Conservation (phyloP, 331 rosid species). For the Erythrophleum ivorense region DNA sequence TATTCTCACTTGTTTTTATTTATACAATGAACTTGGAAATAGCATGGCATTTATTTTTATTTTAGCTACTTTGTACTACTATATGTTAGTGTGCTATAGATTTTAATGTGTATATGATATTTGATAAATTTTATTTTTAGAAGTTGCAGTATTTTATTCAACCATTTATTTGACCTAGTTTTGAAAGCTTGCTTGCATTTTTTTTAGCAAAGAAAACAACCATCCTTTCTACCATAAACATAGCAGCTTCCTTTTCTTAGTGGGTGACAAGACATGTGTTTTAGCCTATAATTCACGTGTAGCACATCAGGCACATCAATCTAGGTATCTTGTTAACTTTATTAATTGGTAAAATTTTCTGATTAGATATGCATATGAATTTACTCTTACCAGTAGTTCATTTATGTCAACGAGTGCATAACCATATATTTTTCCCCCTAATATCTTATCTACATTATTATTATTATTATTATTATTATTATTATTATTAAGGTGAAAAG, state of each 20-base stretch:
- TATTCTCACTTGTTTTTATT: too few relatives aligned
- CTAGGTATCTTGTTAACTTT: not conserved
- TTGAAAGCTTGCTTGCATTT: not conserved
- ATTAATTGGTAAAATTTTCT: not conserved
- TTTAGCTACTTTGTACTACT: not conserved
- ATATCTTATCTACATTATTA: not conserved
- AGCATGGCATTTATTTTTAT: not conserved
- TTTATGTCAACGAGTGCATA: not conserved
- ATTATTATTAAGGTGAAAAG: not conserved
- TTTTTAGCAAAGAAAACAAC: not conserved
- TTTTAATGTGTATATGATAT: not conserved
- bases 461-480: too few relatives aligned
- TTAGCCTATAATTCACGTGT: not conserved
- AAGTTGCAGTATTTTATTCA: not conserved
- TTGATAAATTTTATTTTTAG: not conserved
- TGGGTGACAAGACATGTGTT: not conserved
- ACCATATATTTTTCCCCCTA: too few relatives aligned
- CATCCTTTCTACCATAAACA: not conserved
- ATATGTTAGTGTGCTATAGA: not conserved
- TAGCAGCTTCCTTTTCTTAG: not conserved
- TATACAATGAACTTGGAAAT: too few relatives aligned
- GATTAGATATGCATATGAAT: not conserved
- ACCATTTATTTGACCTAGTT: not conserved
- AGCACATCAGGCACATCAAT: constrained; percentile 4
- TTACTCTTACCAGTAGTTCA: not conserved